phyloP scores from a whole-genome alignment of 169 alveolate genomes.

The Plasmodium gonderi region DNA sequence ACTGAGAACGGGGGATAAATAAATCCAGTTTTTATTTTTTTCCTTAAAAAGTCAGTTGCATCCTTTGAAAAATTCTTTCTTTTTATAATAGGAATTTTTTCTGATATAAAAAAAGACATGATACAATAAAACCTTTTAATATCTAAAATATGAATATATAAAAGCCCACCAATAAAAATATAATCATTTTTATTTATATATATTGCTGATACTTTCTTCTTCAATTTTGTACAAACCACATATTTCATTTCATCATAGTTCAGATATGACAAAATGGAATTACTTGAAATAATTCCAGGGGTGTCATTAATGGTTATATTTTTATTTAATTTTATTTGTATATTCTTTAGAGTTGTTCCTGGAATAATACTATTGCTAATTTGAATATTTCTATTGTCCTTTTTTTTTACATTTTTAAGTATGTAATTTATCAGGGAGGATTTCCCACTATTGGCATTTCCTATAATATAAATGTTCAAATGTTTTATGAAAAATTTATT shows the following conservation, averaged over 20 bases:
- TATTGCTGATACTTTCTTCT: slow-evolving; percentile 49
- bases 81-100: slow-evolving; percentile 58
- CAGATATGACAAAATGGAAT: slow-evolving; percentile 79
- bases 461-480: slow-evolving; percentile 43
- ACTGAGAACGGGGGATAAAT: slow-evolving; percentile 68
- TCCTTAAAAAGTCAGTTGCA: slow-evolving; percentile 18
- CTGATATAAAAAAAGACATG: slow-evolving; percentile 72
- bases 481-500: slow-evolving; percentile 5
- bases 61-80: slow-evolving; percentile 52
- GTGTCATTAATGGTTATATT: slow-evolving; percentile 82
- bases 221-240: slow-evolving; percentile 65
- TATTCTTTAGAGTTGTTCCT: slow-evolving; percentile 82
- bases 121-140: slow-evolving; percentile 34
- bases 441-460: slow-evolving; percentile 72
- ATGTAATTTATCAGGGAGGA: slow-evolving; percentile 47
- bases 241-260: slow-evolving; percentile 76
- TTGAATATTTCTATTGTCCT: slow-evolving; percentile 2
- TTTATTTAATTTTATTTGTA: slow-evolving; percentile 77
- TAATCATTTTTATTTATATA: slow-evolving; percentile 71
- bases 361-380: slow-evolving; percentile 82
- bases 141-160: slow-evolving; percentile 63
- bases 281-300: slow-evolving; percentile 83
- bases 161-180: slow-evolving; percentile 64
- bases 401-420: slow-evolving; percentile 21
- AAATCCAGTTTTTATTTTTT: slow-evolving; percentile 62